A percentile compares a stretch with the other conserved stretches of the same genome.
phyloP scores from a whole-genome alignment of 2,329 filamentous ascomycete genomes.

The Cladosporium sp. region DNA sequence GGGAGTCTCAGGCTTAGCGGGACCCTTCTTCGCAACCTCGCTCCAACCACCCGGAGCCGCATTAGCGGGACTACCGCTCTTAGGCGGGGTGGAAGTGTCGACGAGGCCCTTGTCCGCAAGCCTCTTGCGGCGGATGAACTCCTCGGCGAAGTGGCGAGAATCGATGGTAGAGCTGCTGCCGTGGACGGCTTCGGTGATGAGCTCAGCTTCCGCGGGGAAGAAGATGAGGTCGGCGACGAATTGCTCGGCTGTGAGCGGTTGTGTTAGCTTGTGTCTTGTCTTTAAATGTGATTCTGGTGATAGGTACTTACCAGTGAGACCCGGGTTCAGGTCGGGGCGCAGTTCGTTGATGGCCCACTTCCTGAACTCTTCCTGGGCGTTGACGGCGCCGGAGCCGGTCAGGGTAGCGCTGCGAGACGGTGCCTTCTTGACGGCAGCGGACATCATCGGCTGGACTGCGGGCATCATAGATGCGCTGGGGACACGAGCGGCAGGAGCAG shows the following conservation, averaged over 20 bases:
- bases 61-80: constrained; percentile 53
- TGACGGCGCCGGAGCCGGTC: constrained; percentile 51
- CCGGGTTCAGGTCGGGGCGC: constrained; percentile 67
- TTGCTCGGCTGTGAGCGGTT: constrained; percentile 62
- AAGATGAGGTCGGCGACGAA: constrained; percentile 75
- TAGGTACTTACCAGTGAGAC: constrained; percentile 61
- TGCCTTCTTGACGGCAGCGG: constrained; percentile 37
- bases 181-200: constrained; percentile 91
- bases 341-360: constrained; percentile 88
- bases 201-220: constrained; percentile 72
- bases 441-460: constrained; percentile 29
- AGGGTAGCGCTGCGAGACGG: constrained; percentile 57
- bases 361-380: constrained; percentile 85
- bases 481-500: constrained; percentile 48
- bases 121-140: constrained; percentile 90
- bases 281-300: not conserved
- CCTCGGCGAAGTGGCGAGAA: constrained; percentile 87
- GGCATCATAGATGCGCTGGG: constrained; percentile 47
- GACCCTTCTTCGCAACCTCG: constrained; percentile 94
- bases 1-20: constrained; percentile 37
- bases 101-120: constrained; percentile 89
- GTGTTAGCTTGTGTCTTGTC: constrained; percentile 36
- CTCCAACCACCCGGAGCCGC: constrained; percentile 74
- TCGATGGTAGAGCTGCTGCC: constrained; percentile 85
- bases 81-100: constrained; percentile 57